phyloP scores from a whole-genome alignment of 1,139 yeast species.

The Kodamaea sp. region DNA sequence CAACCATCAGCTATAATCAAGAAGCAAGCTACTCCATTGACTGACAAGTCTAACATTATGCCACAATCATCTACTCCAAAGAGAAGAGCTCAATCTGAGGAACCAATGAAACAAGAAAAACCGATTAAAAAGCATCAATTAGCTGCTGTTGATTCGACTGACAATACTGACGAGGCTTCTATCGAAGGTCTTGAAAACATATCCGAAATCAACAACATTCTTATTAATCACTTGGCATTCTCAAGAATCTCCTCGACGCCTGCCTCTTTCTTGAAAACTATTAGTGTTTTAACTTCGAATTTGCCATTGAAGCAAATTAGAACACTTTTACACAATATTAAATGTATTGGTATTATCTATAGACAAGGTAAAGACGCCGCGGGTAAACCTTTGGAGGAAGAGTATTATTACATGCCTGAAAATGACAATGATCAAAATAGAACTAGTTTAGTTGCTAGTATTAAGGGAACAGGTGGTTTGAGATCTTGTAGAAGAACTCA shows the following conservation, averaged over 20 bases:
- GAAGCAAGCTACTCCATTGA: constrained; percentile 22
- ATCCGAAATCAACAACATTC: constrained; percentile 56
- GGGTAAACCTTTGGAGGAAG: constrained; percentile 89
- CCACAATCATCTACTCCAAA: constrained; percentile 17
- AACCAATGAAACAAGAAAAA: constrained; percentile 21
- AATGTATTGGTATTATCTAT: constrained; percentile 77
- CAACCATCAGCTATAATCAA: constrained; percentile 7
- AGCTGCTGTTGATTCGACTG: constrained; percentile 2
- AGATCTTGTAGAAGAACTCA: constrained; percentile 91
- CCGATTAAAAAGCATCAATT: constrained; percentile 10
- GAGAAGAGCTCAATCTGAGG: constrained; percentile 29
- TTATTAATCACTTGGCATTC: constrained; percentile 84
- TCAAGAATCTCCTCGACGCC: constrained; percentile 88
- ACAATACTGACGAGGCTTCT: constrained; percentile 25
- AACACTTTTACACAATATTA: constrained; percentile 44
- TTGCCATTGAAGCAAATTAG: constrained; percentile 48
- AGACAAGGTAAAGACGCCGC: constrained; percentile 95
- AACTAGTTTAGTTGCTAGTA: constrained; percentile 62
- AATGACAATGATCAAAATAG: constrained; percentile 72
- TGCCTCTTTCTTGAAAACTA: constrained; percentile 58
- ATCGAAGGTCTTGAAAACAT: constrained; percentile 35
- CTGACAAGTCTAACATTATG: constrained; percentile 23
- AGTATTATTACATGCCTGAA: constrained; percentile 85
- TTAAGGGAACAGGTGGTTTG: constrained; percentile 78
- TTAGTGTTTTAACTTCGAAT: constrained; percentile 47